Conservation (phyloP, 164 flowering plant species). For the Nymphaea thermarum region DNA sequence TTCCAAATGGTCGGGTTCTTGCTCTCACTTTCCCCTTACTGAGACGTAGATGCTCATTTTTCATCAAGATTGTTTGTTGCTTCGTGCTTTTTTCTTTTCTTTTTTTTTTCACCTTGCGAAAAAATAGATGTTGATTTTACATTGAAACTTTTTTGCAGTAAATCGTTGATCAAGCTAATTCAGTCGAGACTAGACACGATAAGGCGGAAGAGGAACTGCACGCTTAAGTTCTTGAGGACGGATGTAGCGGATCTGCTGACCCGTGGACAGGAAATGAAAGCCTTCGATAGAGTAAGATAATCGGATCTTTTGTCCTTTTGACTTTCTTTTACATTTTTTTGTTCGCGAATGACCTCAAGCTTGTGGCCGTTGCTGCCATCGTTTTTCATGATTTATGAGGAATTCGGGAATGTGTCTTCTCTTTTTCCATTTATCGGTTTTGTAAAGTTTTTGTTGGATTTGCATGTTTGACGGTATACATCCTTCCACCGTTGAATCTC, state of each 20-base stretch:
- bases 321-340: not conserved
- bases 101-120: not conserved
- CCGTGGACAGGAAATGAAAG: constrained; percentile 70
- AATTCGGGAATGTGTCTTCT: not conserved
- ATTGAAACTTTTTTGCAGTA: constrained; percentile 29
- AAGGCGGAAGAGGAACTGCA: constrained; percentile 62
- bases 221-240: constrained; percentile 63
- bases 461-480: not conserved
- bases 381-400: not conserved
- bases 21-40: not conserved
- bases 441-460: not conserved
- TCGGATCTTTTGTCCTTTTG: not conserved
- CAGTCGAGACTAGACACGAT: constrained; percentile 55
- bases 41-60: not conserved
- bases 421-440: not conserved
- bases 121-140: not conserved
- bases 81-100: not conserved
- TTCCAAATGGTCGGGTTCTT: constrained; percentile 48
- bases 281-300: constrained; percentile 61
- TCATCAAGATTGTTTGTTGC: too few relatives aligned
- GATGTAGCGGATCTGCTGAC: constrained; percentile 81
- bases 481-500: not conserved
- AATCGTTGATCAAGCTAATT: constrained; percentile 52
- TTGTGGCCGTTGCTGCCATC: not conserved
- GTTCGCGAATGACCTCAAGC: not conserved